Conservation (phyloP, 2,329 filamentous ascomycete genomes). For the Paecilomyces niveus region DNA sequence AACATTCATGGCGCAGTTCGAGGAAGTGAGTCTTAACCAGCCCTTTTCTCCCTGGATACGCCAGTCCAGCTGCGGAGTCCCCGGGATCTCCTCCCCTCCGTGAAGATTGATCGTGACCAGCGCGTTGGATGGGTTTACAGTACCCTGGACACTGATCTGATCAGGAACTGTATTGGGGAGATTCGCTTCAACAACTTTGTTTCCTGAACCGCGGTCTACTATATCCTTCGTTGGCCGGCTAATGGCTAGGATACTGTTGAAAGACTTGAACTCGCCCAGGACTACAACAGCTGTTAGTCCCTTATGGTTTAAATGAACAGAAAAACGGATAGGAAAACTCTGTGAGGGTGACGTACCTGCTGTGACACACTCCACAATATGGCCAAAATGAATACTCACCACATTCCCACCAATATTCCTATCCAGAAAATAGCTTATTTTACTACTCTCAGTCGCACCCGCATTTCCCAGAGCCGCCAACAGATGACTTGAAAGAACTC, state of each 20-base stretch:
- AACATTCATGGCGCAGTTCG: constrained; percentile 21
- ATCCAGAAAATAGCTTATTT: constrained; percentile 8
- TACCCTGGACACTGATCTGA: neutral
- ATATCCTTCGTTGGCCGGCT: neutral
- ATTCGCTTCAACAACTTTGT: neutral
- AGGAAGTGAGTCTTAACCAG: constrained; percentile 32
- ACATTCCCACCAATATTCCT: neutral
- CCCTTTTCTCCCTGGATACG: constrained; percentile 28
- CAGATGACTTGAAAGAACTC: constrained; percentile 45
- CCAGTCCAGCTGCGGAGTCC: constrained; percentile 15
- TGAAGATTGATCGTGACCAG: constrained; percentile 41
- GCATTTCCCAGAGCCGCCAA: constrained; percentile 25
- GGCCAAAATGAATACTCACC: neutral
- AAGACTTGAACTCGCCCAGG: neutral
- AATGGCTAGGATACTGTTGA: neutral
- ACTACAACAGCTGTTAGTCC: neutral
- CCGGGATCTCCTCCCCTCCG: constrained; percentile 31
- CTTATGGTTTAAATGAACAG: neutral
- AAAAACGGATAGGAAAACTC: neutral
- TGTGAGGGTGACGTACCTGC: neutral
- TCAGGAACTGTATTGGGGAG: neutral
- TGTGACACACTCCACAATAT: neutral
- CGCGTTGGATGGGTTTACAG: constrained; percentile 14
- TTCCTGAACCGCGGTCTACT: neutral
- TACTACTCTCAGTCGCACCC: constrained; percentile 4